A percentile compares a stretch with the other conserved stretches of the same genome.
These are phyloP conservation scores for Cyphellophora europaea DNA, from an alignment of 2,329 filamentous ascomycete species.

Conservation along the genomic window DNA sequence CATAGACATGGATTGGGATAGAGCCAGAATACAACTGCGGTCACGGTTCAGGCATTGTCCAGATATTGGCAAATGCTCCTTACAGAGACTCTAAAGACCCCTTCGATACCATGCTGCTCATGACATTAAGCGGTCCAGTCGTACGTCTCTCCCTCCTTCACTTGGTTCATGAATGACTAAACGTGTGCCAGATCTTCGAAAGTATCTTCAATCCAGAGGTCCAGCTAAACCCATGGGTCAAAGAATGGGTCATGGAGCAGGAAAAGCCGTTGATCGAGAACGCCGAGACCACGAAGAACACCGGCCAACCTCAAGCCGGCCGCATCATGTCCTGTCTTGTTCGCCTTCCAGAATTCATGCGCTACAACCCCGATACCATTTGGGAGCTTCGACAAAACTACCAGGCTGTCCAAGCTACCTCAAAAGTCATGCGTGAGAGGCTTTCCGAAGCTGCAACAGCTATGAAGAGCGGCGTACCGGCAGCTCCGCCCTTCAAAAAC, in stretches of 20 bases:
- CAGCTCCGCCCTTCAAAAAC: neutral
- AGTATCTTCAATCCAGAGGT: constrained; percentile 7
- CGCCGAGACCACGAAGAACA: neutral
- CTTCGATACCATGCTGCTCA: constrained; percentile 8
- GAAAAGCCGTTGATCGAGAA: neutral
- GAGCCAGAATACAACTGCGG: constrained; percentile 15
- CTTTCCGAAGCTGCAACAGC: neutral
- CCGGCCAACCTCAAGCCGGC: neutral
- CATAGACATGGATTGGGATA: constrained; percentile 17
- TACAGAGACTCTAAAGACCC: neutral
- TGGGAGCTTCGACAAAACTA: neutral
- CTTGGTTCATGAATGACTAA: neutral
- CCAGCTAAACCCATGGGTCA: constrained; percentile 1
- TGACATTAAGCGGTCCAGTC: constrained; percentile 8
- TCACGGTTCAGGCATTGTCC: constrained; percentile 27
- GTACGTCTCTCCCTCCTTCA: constrained; percentile 4
- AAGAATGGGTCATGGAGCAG: neutral
- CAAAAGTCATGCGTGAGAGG: neutral
- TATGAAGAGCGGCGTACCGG: neutral
- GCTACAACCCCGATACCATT: neutral
- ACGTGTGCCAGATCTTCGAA: constrained; percentile 7
- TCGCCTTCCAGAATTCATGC: neutral
- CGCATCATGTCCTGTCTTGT: neutral
- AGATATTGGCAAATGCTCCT: constrained; percentile 10
- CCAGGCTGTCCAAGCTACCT: neutral